Evolutionary conservation across 805 yeast species (phyloP), one percentile per base, ranked within the genome.

Genomic region (Pichia phayaonensis): DNA sequence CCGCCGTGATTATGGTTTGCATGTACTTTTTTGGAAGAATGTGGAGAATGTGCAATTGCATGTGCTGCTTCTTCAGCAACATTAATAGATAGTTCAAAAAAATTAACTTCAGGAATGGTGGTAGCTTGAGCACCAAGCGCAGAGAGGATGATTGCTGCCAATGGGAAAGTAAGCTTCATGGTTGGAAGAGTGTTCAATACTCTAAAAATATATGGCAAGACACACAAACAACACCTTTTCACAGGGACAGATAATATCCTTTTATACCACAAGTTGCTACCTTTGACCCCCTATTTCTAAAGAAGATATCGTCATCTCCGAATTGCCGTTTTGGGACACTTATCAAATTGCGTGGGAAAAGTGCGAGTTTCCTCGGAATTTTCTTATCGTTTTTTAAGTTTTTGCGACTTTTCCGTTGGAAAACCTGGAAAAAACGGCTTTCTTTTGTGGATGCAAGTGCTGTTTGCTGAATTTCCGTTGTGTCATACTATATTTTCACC

Each of bases 1-100:
- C 60, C 36, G 22, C 49, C 51, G 20, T 54, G 58, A 24, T 29
- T 15, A 27, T 47, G 49, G 26, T 46, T 41, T 31, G 36, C 36
- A 31, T 31, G 36, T 4, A 31, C 13, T 13, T 13, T 15, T 31
- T 31, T 31, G 36, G 36, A 31, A 4, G 36, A 13, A 16, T 31
- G 18, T 31, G 36, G 18, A 31, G 36, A 31, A 15, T 31, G 13
- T 31, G 36, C 36, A 34, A 16, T 15, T 39, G 46, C n/a, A 40
- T 18, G 42, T 16, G 46, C 38, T n/a, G 38, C 38, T 16, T 34
- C 20, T 34, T n/a, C 18, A 34, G 20, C 38, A 34, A 34, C 38
- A n/a, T 34, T 16, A 16, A 34, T 16, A 15, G 38, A 34, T 31
- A 31, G 15, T 31, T 31, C 36, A 31, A 31, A 15, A 8, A 31